Conservation (phyloP, 345 rosid species). For the Sapria himalayana region DNA sequence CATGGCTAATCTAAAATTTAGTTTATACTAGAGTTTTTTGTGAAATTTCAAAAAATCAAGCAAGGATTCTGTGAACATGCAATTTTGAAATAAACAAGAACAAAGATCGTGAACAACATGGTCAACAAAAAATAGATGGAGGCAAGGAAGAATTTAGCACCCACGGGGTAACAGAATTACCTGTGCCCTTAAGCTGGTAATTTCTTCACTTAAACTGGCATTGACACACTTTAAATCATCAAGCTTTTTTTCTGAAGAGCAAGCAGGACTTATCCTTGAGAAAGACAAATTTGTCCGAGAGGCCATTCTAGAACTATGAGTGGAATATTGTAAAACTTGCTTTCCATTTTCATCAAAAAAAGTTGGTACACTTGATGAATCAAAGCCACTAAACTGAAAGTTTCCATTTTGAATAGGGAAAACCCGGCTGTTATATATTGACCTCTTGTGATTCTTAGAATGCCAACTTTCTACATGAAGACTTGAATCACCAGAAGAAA, state of each 20-base stretch:
- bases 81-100: neutral
- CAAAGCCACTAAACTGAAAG: conserved; percentile 15
- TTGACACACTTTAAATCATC: conserved; percentile 34
- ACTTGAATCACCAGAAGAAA: conserved; percentile 27
- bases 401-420: conserved; percentile 21
- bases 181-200: conserved; percentile 40
- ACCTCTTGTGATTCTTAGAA: conserved; percentile 14
- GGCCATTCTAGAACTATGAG: conserved; percentile 21
- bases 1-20: too few species aligned
- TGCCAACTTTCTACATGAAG: conserved; percentile 22
- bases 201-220: conserved; percentile 28
- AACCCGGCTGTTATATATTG: conserved; percentile 13
- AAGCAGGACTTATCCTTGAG: conserved; percentile 34
- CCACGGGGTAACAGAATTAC: conserved; percentile 25
- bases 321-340: conserved; percentile 15
- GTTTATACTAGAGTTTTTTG: too few species aligned
- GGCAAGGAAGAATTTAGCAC: too few species aligned
- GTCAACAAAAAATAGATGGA: neutral
- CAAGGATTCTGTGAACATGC: too few species aligned
- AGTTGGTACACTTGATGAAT: conserved; percentile 16
- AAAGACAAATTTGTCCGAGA: conserved; percentile 22
- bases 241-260: conserved; percentile 16
- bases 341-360: conserved; percentile 15
- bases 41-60: too few species aligned
- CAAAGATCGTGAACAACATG: neutral